phyloP scores from a whole-genome alignment of 2,329 filamentous ascomycete species.

The Lachnellula cervina region DNA sequence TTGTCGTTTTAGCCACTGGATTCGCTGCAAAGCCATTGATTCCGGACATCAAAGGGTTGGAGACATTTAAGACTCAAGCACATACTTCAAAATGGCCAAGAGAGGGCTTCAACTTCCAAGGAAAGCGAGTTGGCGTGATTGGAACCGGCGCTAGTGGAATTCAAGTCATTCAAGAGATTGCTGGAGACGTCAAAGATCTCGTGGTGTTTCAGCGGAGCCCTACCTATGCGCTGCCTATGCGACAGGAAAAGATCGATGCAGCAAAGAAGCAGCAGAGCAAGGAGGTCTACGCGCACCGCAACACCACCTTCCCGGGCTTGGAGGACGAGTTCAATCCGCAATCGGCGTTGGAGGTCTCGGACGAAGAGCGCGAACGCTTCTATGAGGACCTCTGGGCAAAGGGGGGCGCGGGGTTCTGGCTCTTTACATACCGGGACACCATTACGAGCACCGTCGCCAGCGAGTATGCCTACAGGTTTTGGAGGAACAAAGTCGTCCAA shows the following conservation, averaged over 20 bases:
- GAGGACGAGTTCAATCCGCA: slow-evolving; percentile 43
- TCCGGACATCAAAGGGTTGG: slow-evolving; percentile 25
- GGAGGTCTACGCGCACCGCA: slow-evolving; percentile 3
- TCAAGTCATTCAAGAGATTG: slow-evolving; percentile 25
- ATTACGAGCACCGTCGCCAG: slow-evolving; percentile 29
- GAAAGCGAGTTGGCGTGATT: slow-evolving; percentile 50
- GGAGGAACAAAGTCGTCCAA: slow-evolving; percentile 39
- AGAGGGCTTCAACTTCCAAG: slow-evolving; percentile 41
- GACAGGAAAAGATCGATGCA: slow-evolving; percentile 40
- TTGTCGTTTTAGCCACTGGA: slow-evolving; percentile 22
- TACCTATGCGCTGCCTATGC: slow-evolving; percentile 55
- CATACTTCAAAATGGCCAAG: slow-evolving; percentile 11
- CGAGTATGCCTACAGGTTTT: slow-evolving; percentile 43
- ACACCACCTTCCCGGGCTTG: slow-evolving; percentile 43
- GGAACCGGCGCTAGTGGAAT: slow-evolving; percentile 37
- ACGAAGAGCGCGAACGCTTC: slow-evolving; percentile 39
- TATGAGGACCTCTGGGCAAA: slow-evolving; percentile 41
- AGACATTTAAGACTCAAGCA: slow-evolving; percentile 24
- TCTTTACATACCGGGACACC: slow-evolving; percentile 42
- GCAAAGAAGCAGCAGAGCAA: slow-evolving; percentile 24
- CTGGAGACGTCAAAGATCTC: slow-evolving; percentile 35
- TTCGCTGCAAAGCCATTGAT: slow-evolving; percentile 23
- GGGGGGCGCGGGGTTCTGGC: slow-evolving; percentile 45
- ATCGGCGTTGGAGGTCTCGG: slow-evolving; percentile 39
- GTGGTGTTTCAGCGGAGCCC: slow-evolving; percentile 54